Evolutionary conservation across 2,329 filamentous ascomycete genomes (phyloP).

Genomic region (Aspergillus costaricaensis): DNA sequence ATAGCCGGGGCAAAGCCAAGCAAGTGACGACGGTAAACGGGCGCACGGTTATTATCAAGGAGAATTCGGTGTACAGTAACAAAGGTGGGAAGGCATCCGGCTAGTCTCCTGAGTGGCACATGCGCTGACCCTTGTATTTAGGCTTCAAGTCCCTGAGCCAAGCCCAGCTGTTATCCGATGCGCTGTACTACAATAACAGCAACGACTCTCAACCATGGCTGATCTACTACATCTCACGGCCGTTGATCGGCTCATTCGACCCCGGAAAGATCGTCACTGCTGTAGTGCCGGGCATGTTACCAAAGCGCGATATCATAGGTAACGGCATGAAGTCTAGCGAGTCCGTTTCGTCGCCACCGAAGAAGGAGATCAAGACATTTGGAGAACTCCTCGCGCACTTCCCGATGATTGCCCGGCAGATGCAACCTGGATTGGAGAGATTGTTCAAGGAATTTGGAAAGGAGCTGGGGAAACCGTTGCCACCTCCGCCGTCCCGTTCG

Average conservation of each 20-base stretch:
- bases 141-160: slow-evolving; percentile 92
- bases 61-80: slow-evolving; percentile 89
- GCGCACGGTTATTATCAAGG: slow-evolving; percentile 90
- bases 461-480: slow-evolving; percentile 81
- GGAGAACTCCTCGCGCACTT: slow-evolving; percentile 87
- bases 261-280: slow-evolving; percentile 72
- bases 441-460: slow-evolving; percentile 86
- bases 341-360: slow-evolving; percentile 50
- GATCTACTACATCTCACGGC: slow-evolving; percentile 91
- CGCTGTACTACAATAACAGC: slow-evolving; percentile 85
- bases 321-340: slow-evolving; percentile 32
- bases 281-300: slow-evolving; percentile 50
- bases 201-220: slow-evolving; percentile 92
- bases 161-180: slow-evolving; percentile 80
- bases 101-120: neutral
- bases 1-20: slow-evolving; percentile 88
- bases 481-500: slow-evolving; percentile 62
- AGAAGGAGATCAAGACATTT: slow-evolving; percentile 91
- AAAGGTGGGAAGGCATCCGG: slow-evolving; percentile 66
- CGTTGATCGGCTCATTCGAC: slow-evolving; percentile 81
- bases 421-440: slow-evolving; percentile 87
- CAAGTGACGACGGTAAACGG: slow-evolving; percentile 93
- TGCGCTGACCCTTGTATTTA: slow-evolving; percentile 40
- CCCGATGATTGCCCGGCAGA: slow-evolving; percentile 92
- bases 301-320: slow-evolving; percentile 25